Evolutionary conservation across 106 monocot genomes (phyloP), one percentile per base, ranked within the genome.

Genomic region (Dendrobium huoshanense): DNA sequence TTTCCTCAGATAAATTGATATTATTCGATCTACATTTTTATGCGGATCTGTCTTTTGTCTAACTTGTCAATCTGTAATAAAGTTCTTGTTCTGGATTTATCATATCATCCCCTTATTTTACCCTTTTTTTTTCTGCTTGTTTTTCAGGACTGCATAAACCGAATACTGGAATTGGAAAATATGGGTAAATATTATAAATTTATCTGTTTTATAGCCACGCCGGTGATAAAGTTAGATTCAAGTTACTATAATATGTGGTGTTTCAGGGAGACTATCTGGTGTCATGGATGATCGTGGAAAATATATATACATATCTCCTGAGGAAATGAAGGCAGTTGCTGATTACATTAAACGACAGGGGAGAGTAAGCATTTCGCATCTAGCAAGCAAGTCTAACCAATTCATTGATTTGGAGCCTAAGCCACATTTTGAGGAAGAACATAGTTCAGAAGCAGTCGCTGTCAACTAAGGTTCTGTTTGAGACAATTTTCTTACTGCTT

Each of bases 281-380:
- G 94, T 98, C 2, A 94, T 92, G 97, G 97, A 98, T 80, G 97
- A 98, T 78, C 87, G 97, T 48, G 97, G 97, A 16, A 94, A 98
- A 75, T 98, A 92, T 73, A 92, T 98, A 73, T 98, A 89, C 86
- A 98, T 98, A 47, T 98, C 97, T 9, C 81, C 81, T 18, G 92
- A 94, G 85, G 94, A 98, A 80, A 98, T 98, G 94, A 89, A 85
- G 80, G 94, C 94, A 0, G 97, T 94, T 41, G 94, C 97, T 3
- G 94, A 98, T 40, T 94, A 94, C 86, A 94, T 98, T 58, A 92
- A 89, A 70, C 81, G 89, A 22, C 79, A 89, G 83, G 94, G 97
- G 47, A 83, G 97, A 48, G 94, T 94, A 9, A 92, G 92, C 85
- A 98, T 98, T 77, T 86, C 92, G 9, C 94, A 98, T 88, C 84